Conservation (phyloP, 805 yeast species). For the Tanozyma kutaoensis region DNA sequence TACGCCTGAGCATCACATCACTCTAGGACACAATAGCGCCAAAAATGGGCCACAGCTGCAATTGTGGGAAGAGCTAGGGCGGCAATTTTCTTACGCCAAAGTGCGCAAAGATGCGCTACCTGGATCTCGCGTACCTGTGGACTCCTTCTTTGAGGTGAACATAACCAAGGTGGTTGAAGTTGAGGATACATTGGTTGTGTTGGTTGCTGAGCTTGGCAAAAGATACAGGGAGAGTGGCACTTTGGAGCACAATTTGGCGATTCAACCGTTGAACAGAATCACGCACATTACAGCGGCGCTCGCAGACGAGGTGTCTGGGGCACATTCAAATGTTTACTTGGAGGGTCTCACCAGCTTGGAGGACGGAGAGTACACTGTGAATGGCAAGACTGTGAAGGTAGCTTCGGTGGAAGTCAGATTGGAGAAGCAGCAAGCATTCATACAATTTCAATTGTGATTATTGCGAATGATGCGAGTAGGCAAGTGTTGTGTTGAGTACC, state of each 20-base stretch:
- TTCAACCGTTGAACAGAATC: too few species aligned
- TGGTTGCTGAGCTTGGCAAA: slow-evolving; percentile 27
- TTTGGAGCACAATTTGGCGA: too few species aligned
- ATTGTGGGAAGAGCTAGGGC: too few species aligned
- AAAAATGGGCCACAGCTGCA: too few species aligned
- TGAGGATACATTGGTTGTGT: slow-evolving; percentile 33
- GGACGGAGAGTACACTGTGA: slow-evolving; percentile 2
- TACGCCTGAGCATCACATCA: too few species aligned
- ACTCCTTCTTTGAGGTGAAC: slow-evolving; percentile 21
- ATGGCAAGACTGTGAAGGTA: slow-evolving; percentile 2
- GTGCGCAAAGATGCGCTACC: slow-evolving; percentile 16
- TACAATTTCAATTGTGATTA: slow-evolving; percentile 2
- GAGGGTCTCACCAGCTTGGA: not conserved
- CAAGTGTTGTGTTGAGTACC: too few species aligned
- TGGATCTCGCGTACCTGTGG: slow-evolving; percentile 3
- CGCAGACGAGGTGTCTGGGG: too few species aligned
- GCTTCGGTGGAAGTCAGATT: slow-evolving; percentile 2
- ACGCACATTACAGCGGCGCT: too few species aligned
- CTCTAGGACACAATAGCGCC: too few species aligned
- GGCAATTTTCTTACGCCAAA: too few species aligned
- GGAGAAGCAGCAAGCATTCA: slow-evolving; percentile 3
- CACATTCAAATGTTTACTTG: too few species aligned
- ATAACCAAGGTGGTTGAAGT: slow-evolving; percentile 37
- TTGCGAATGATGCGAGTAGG: too few species aligned
- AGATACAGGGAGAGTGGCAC: slow-evolving; percentile 1